Percentiles rank a stretch among this genome's conserved stretches.
Conservation (phyloP, 495 filamentous ascomycete species). For the Penicillium malachiteum region DNA sequence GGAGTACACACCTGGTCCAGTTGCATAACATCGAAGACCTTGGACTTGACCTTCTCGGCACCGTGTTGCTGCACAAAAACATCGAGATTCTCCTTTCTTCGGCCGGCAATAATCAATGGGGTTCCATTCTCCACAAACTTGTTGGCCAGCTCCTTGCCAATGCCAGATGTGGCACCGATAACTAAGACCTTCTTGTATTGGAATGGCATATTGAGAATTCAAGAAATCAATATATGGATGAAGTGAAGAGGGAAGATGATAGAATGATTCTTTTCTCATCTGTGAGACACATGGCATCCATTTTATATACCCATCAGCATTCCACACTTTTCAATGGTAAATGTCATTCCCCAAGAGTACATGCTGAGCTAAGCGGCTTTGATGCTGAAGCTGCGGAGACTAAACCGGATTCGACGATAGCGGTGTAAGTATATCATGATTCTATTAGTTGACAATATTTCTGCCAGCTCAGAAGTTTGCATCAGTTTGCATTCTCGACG, state of each 20-base stretch:
- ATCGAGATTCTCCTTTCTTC: constrained; percentile 65
- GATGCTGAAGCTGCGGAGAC: constrained; percentile 10
- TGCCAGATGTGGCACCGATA: constrained; percentile 70
- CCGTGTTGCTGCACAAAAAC: constrained; percentile 59
- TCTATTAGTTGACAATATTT: not conserved
- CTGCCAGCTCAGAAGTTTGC: not conserved
- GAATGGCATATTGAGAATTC: constrained; percentile 29
- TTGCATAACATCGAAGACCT: constrained; percentile 64
- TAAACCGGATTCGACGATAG: constrained; percentile 7
- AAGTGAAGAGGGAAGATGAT: too few relatives aligned
- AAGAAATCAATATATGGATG: constrained; percentile 10
- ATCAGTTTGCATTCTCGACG: not conserved
- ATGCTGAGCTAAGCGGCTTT: not conserved
- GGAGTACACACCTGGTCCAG: constrained; percentile 49
- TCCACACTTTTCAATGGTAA: constrained; percentile 20
- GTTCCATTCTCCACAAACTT: constrained; percentile 60
- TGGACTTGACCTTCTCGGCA: constrained; percentile 48
- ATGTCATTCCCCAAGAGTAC: not conserved
- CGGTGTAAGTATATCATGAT: not conserved
- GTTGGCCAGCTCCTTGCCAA: constrained; percentile 64
- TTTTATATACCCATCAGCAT: not conserved
- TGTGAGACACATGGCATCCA: not conserved
- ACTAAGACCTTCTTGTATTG: constrained; percentile 66
- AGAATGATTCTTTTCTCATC: too few relatives aligned
- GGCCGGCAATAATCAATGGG: constrained; percentile 61